These are phyloP conservation scores for Eimeria sp. DNA, from an alignment of 169 alveolate species.

Conservation along the genomic window DNA sequence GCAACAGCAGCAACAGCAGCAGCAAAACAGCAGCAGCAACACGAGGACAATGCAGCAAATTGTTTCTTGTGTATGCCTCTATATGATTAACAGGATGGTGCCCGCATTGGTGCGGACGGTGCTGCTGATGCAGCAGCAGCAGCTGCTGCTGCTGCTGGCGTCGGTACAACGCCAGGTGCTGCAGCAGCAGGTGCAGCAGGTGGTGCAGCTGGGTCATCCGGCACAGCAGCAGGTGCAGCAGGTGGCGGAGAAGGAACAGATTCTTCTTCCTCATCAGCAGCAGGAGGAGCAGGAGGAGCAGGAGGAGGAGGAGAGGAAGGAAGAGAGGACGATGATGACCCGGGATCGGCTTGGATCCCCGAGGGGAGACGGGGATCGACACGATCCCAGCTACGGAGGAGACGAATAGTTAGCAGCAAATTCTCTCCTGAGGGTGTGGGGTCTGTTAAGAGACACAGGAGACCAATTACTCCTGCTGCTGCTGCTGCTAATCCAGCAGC, in stretches of 20 bases:
- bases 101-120: background rate
- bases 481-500: too few relatives aligned
- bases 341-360: too few relatives aligned
- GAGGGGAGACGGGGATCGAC: background rate
- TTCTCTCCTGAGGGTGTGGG: background rate
- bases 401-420: background rate
- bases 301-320: background rate
- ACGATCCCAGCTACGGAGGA: background rate
- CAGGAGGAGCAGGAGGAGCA: background rate
- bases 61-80: background rate
- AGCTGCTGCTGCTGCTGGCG: too few relatives aligned
- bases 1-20: conserved; percentile 7
- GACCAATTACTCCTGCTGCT: background rate
- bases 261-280: background rate
- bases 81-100: background rate
- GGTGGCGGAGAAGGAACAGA: background rate
- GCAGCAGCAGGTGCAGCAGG: conserved; percentile 1
- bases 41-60: background rate
- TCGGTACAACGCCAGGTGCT: too few relatives aligned
- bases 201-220: background rate
- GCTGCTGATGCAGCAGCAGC: background rate
- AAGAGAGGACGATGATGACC: background rate
- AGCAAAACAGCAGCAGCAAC: background rate
- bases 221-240: background rate
- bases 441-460: background rate